Evolutionary conservation across 225 moss, liverwort and hornwort species (phyloP).

Genomic region (Pleurozium schreberi): DNA sequence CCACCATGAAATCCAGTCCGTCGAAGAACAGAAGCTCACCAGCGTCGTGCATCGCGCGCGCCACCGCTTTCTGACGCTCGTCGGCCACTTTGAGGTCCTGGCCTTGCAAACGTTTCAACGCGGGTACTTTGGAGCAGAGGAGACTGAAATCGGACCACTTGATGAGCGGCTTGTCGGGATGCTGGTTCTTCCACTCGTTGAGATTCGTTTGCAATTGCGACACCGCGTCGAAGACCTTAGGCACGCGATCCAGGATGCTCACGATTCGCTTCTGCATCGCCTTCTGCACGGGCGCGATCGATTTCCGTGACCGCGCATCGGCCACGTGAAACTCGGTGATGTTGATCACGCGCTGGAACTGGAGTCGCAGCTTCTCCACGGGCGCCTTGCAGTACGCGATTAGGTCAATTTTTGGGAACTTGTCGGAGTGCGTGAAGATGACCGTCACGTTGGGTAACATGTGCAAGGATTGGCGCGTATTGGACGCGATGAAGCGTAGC

Average conservation of each 20-base stretch:
- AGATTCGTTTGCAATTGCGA: constrained; percentile 35
- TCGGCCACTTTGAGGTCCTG: constrained; percentile 22
- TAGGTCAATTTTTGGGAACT: constrained; percentile 39
- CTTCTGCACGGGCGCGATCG: constrained; percentile 42
- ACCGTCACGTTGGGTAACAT: constrained; percentile 51
- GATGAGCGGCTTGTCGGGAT: constrained; percentile 50
- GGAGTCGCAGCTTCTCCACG: constrained; percentile 27
- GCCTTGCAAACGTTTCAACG: constrained; percentile 27
- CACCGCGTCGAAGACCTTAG: constrained; percentile 48
- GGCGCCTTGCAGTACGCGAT: constrained; percentile 33
- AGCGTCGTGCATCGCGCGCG: constrained; percentile 54
- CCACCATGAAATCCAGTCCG: constrained; percentile 55
- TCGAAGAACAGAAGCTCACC: constrained; percentile 55
- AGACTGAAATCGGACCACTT: constrained; percentile 49
- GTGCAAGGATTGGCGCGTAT: constrained; percentile 32
- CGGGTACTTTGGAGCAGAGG: constrained; percentile 39
- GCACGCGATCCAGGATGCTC: constrained; percentile 37
- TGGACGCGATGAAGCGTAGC: constrained; percentile 71
- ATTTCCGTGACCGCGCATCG: constrained; percentile 43
- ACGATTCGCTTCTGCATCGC: constrained; percentile 43
- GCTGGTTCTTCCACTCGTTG: constrained; percentile 49
- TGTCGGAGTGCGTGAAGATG: constrained; percentile 54
- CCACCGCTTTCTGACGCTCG: constrained; percentile 49
- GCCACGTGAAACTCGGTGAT: constrained; percentile 53
- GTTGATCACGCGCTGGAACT: constrained; percentile 32